Evolutionary conservation across 129 eudicot species (phyloP), one percentile per base, ranked within the genome.

Genomic region (Solidago caesia): DNA sequence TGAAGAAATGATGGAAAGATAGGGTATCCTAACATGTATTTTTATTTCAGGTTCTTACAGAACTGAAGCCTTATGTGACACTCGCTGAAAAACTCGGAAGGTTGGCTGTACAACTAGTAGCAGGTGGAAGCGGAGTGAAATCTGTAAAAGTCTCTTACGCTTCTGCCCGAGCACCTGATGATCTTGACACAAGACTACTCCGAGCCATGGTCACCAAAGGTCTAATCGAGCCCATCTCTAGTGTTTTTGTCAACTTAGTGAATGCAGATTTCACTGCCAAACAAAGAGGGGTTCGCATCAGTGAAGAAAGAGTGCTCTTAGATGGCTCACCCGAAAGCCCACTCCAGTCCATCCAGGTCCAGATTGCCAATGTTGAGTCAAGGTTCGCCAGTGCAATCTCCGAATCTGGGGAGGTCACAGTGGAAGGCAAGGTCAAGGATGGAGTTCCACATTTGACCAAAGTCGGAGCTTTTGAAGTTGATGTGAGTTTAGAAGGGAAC

Each of bases 171-270:
- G 98, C 93, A 10, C 97, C 98, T 0, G 98, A 94, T 70, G 98
- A 94, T 66, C 96, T 94, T 5, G 98, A 94, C 89, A 94, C 98
- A 14, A 77, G 98, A 66, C 72, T 94, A 56, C 98, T 94, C 12
- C 98, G 98, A 4, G 98, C 98, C 80, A 94, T 94, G 98, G 92
- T 94, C 47, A 94, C 90, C 41, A 94, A 94, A 79, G 98, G 98
- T 70, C 82, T 94, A 13, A 94, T 94, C 5, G 98, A 94, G 78
- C 97, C 98, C 42, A 87, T 94, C 74, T 94, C 98, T 3, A 85
- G 86, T 15, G 88, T 86, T 11, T 90, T 86, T 49, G 91, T 94
- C n/a, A 94, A 94, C 84, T 64, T 94, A 68, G 98, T 94, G 4
- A 94, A 94, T 44, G 98, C 97, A 7, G 97, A 94, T 72, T 90